phyloP scores from a whole-genome alignment of 2,329 filamentous ascomycete genomes.

The Didymella keratinophila region DNA sequence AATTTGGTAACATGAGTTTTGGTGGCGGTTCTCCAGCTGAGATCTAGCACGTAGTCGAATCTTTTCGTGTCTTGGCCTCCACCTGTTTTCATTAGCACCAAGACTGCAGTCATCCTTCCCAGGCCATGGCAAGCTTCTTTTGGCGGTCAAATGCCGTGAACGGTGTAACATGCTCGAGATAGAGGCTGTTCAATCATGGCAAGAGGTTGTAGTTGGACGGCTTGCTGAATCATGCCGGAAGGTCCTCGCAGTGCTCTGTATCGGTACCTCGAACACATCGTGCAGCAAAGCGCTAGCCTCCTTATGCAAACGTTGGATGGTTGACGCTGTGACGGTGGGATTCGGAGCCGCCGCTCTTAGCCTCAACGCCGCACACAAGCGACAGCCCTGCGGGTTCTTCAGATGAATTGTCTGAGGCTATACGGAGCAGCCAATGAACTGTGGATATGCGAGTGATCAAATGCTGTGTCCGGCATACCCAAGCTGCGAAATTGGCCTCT shows the following conservation, averaged over 20 bases:
- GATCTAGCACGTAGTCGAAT: slow-evolving; percentile 15
- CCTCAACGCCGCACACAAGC: slow-evolving; percentile 5
- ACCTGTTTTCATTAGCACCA: slow-evolving; percentile 2
- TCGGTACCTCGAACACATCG: slow-evolving; percentile 6
- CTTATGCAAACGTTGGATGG: slow-evolving; percentile 3
- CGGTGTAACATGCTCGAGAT: neutral
- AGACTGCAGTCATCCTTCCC: slow-evolving; percentile 7
- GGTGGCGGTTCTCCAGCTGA: slow-evolving; percentile 22
- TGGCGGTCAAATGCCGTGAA: neutral
- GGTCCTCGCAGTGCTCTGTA: neutral
- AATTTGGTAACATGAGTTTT: slow-evolving; percentile 11
- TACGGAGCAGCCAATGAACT: neutral
- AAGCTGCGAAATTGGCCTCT: neutral
- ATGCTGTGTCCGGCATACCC: neutral
- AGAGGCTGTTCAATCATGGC: neutral
- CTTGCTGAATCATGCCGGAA: neutral
- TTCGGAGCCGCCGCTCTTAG: slow-evolving; percentile 14
- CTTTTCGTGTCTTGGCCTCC: slow-evolving; percentile 12
- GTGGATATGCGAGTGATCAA: neutral
- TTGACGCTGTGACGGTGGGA: slow-evolving; percentile 6
- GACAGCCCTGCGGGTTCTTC: neutral
- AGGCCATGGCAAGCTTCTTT: slow-evolving; percentile 8
- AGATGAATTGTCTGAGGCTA: neutral
- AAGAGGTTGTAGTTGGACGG: neutral
- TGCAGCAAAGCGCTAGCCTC: slow-evolving; percentile 11